phyloP scores from a whole-genome alignment of 768 basidiomycete species.

The Tricholoma hemisulphureum region DNA sequence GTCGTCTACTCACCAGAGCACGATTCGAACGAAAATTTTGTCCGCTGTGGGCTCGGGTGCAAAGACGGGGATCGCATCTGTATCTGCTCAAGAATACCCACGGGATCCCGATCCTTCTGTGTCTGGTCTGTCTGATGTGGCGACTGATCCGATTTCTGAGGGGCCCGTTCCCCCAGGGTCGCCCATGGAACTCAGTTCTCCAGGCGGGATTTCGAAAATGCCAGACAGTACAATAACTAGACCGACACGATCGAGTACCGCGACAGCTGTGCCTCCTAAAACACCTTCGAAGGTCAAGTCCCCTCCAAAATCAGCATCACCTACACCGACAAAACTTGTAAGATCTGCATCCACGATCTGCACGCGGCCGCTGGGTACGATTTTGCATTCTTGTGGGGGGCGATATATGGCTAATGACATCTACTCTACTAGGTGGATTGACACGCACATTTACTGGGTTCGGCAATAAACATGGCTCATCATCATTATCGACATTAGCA shows the following conservation, averaged over 20 bases:
- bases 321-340: slow-evolving; percentile 33
- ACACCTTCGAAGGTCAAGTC: slow-evolving; percentile 22
- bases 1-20: neutral
- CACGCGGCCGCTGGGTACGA: slow-evolving; percentile 31
- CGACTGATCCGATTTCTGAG: slow-evolving; percentile 7
- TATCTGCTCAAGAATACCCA: neutral
- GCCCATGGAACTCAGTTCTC: slow-evolving; percentile 33
- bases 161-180: slow-evolving; percentile 26
- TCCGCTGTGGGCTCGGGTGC: neutral
- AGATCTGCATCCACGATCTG: slow-evolving; percentile 29
- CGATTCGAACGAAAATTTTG: neutral
- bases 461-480: slow-evolving; percentile 24
- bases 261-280: slow-evolving; percentile 23
- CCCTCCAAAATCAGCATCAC: slow-evolving; percentile 19
- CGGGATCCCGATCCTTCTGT: slow-evolving; percentile 12
- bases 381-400: neutral
- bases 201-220: slow-evolving; percentile 13
- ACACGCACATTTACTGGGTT: slow-evolving; percentile 26
- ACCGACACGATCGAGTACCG: slow-evolving; percentile 19
- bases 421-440: slow-evolving; percentile 16
- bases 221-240: slow-evolving; percentile 10
- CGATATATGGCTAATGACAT: neutral
- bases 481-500: slow-evolving; percentile 63
- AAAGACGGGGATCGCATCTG: neutral
- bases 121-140: slow-evolving; percentile 12